A percentile compares a stretch with the other conserved stretches of the same genome.
Conservation (phyloP, 2,329 filamentous ascomycete genomes). For the Immersiporthe knoxdaviesiana region DNA sequence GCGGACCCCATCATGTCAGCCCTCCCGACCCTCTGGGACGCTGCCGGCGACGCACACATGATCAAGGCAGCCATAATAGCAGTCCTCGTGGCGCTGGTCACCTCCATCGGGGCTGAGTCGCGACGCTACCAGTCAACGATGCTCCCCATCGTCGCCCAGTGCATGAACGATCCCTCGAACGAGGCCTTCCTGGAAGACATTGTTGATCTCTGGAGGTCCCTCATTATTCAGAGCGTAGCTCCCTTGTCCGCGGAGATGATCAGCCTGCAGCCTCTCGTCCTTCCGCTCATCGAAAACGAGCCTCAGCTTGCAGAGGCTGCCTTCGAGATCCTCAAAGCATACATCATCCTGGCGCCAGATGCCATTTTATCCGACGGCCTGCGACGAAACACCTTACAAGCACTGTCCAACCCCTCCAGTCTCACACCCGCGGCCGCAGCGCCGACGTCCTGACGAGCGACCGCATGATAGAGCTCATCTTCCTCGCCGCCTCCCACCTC, state of each 20-base stretch:
- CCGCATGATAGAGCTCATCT: slow-evolving; percentile 65
- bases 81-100: slow-evolving; percentile 82
- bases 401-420: slow-evolving; percentile 42
- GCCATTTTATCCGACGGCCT: slow-evolving; percentile 63
- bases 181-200: slow-evolving; percentile 91
- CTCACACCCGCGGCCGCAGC: slow-evolving; percentile 16
- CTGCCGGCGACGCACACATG: slow-evolving; percentile 78
- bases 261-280: slow-evolving; percentile 62
- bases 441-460: slow-evolving; percentile 47
- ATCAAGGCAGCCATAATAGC: slow-evolving; percentile 93
- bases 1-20: slow-evolving; percentile 82
- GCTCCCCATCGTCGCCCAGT: slow-evolving; percentile 69
- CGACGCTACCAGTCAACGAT: slow-evolving; percentile 79
- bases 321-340: slow-evolving; percentile 69
- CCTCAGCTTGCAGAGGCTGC: slow-evolving; percentile 65
- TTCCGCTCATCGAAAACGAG: slow-evolving; percentile 69
- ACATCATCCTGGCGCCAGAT: slow-evolving; percentile 71
- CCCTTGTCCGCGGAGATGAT: slow-evolving; percentile 66
- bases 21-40: slow-evolving; percentile 82
- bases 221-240: slow-evolving; percentile 67
- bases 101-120: slow-evolving; percentile 79
- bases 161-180: slow-evolving; percentile 39
- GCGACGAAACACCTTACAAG: slow-evolving; percentile 54
- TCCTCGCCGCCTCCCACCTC: slow-evolving; percentile 64
- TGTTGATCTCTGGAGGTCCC: slow-evolving; percentile 83